Conservation (phyloP, 2,329 filamentous ascomycete genomes). For the Leptographium radiaticola region DNA sequence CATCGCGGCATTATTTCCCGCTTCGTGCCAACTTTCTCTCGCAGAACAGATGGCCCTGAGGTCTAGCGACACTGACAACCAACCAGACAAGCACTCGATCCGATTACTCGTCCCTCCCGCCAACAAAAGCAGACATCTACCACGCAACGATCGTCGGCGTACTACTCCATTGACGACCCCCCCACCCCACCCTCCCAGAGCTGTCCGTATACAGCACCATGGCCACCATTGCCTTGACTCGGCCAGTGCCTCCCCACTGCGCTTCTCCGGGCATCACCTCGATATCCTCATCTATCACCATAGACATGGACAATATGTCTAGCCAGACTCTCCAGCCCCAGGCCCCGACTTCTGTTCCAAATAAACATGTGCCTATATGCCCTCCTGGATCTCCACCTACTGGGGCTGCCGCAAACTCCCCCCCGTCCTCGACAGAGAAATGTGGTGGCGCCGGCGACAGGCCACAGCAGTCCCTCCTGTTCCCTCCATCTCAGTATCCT, state of each 20-base stretch:
- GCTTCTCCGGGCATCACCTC: conserved; percentile 19
- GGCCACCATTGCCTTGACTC: conserved; percentile 41
- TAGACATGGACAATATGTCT: conserved; percentile 23
- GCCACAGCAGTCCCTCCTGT: conserved; percentile 56
- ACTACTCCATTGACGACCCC: not conserved
- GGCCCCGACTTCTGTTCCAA: conserved; percentile 46
- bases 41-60: too few relatives aligned
- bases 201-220: conserved; percentile 20
- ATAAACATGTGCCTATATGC: conserved; percentile 83
- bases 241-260: conserved; percentile 19
- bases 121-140: too few relatives aligned
- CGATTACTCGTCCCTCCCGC: too few relatives aligned
- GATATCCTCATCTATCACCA: conserved; percentile 19
- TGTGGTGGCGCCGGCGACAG: conserved; percentile 10
- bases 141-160: not conserved
- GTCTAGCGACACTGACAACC: too few relatives aligned
- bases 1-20: too few relatives aligned
- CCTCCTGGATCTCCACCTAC: conserved; percentile 56
- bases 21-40: too few relatives aligned
- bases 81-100: too few relatives aligned
- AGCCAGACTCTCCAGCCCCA: conserved; percentile 19
- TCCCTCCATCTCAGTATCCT: conserved; percentile 55
- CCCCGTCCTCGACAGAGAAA: conserved; percentile 33
- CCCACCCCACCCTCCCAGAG: not conserved
- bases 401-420: conserved; percentile 3